phyloP scores from a whole-genome alignment of 148 eudicot genomes.

The Rhododendron simsii region DNA sequence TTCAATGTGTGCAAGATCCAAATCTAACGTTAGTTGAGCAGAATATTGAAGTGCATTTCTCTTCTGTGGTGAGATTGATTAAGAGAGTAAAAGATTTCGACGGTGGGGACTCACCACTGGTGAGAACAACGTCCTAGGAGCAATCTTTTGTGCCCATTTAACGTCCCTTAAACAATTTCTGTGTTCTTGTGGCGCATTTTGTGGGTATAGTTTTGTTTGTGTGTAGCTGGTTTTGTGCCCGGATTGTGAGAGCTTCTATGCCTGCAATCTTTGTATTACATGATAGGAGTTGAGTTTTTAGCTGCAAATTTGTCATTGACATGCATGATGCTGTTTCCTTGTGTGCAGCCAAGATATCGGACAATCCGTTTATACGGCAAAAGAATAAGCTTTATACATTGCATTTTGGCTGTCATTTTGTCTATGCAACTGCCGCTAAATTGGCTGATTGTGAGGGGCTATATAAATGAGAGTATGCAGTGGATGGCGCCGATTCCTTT shows the following conservation, averaged over 20 bases:
- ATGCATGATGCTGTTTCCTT: no score
- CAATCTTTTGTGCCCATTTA: background rate
- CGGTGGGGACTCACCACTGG: background rate
- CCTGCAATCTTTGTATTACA: background rate
- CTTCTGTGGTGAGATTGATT: background rate
- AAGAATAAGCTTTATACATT: background rate
- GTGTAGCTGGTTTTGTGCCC: background rate
- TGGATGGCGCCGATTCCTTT: slow-evolving; percentile 59
- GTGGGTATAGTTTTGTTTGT: background rate
- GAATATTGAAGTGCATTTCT: background rate
- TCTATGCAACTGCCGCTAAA: background rate
- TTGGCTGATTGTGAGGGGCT: background rate
- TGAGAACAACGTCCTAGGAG: background rate
- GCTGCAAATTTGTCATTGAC: no score
- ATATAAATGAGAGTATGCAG: slow-evolving; percentile 43
- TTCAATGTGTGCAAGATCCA: background rate
- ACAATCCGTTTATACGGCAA: no score
- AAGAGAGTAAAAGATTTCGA: background rate
- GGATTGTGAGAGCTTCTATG: background rate
- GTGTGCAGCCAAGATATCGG: no score
- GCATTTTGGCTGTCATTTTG: background rate
- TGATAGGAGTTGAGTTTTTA: no score
- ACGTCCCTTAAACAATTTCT: background rate
- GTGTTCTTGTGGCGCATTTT: background rate
- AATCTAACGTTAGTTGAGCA: background rate